Conservation (phyloP, 768 basidiomycete genomes). For the Termitomyces sp. region DNA sequence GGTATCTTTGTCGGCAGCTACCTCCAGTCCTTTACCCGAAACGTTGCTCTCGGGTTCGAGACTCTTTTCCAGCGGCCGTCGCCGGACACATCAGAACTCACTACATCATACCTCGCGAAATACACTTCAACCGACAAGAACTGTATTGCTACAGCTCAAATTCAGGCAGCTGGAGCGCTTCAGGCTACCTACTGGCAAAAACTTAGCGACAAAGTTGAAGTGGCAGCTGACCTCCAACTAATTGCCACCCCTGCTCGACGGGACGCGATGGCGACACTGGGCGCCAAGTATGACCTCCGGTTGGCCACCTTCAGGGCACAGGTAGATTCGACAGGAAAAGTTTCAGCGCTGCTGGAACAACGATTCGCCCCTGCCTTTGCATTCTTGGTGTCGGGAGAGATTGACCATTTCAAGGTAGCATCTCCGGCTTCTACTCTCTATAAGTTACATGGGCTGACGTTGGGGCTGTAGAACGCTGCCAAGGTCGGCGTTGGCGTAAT, state of each 20-base stretch:
- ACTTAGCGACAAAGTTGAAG: constrained; percentile 91
- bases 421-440: constrained; percentile 1
- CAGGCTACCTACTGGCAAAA: constrained; percentile 97
- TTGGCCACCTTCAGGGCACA: constrained; percentile 93
- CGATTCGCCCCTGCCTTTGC: constrained; percentile 93
- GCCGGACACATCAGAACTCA: constrained; percentile 63
- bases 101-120: constrained; percentile 77
- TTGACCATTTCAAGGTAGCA: constrained; percentile 94
- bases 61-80: constrained; percentile 76
- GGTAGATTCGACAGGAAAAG: constrained; percentile 91
- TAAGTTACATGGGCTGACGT: neutral
- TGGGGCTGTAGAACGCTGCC: constrained; percentile 64
- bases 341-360: constrained; percentile 92
- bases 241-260: constrained; percentile 74
- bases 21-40: constrained; percentile 89
- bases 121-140: constrained; percentile 63
- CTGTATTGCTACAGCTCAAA: constrained; percentile 92
- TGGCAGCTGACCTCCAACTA: constrained; percentile 89
- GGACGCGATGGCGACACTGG: constrained; percentile 90
- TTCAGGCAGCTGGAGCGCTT: constrained; percentile 76
- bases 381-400: constrained; percentile 93
- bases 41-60: constrained; percentile 85
- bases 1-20: constrained; percentile 92
- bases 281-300: constrained; percentile 95
- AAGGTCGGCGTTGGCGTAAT: constrained; percentile 97